Conservation (phyloP, 108 stramenopile species). For the Nannochloropsis salina region DNA sequence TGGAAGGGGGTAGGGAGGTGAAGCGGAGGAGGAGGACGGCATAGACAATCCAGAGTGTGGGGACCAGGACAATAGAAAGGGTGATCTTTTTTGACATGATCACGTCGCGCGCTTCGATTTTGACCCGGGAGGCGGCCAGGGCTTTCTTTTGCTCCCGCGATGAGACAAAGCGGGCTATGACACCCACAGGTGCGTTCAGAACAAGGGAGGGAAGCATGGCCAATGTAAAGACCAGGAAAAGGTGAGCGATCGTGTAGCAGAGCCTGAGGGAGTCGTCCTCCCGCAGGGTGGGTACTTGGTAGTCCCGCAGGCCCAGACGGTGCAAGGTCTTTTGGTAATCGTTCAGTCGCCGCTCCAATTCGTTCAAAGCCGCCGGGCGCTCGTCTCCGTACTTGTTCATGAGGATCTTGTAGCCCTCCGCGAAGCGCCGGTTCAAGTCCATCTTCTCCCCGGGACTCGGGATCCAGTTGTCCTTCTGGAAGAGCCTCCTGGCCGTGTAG, state of each 20-base stretch:
- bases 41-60: conserved; percentile 81
- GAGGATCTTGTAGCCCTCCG: conserved; percentile 79
- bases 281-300: conserved; percentile 60
- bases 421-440: conserved; percentile 85
- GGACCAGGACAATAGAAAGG: conserved; percentile 89
- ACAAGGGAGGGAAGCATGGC: conserved; percentile 77
- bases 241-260: conserved; percentile 73
- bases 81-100: conserved; percentile 88
- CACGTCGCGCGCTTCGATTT: conserved; percentile 84
- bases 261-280: conserved; percentile 37
- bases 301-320: conserved; percentile 82
- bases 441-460: conserved; percentile 62
- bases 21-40: conserved; percentile 62
- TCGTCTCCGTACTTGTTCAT: conserved; percentile 50
- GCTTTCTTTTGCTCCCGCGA: conserved; percentile 75
- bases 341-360: conserved; percentile 67
- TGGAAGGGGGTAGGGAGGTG: conserved; percentile 67
- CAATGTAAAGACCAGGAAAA: conserved; percentile 65
- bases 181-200: conserved; percentile 83
- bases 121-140: conserved; percentile 83
- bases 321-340: conserved; percentile 71
- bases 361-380: conserved; percentile 68
- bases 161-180: conserved; percentile 73
- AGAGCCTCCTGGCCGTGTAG: conserved; percentile 85
- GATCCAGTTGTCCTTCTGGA: conserved; percentile 59